Base-by-base conservation (phyloP, 1,284 basidiomycete species). In the Ceratobasidium sp. region DNA sequence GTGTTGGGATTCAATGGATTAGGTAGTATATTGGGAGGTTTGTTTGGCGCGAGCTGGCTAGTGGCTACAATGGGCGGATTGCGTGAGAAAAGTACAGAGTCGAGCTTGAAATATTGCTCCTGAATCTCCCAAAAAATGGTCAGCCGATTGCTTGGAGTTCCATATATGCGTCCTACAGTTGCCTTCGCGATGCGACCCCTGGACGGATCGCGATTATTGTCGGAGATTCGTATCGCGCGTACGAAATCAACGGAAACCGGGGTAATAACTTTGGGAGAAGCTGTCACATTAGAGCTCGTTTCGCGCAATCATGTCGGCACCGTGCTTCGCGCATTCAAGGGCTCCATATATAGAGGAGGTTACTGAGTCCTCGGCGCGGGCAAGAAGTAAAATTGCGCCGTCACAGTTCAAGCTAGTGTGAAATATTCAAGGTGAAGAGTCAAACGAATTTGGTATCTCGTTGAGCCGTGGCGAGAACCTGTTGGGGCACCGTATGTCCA, bases 371-470 rank as follows among this genome's bases (percentile, higher is more conserved):
- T 29, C 34, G 31, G 31, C 56, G 2, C 56, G 56, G 11, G 34
- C 56, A 3, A 29, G 56, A n/a, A 37, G 14, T 11, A 59, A 56
- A 1, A 24, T 68, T 27, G 39, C 37, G 1, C 37, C 22, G 8
- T 41, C 48, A 27, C 8, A 16, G 16, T 39, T 68, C 29, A 37
- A 22, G 22, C n/a, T 68, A n/a, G n/a, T n/a, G n/a, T 22, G 39
- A 56, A 31, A 39, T n/a, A 11, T 51, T 68, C 13, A 39, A 56
- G n/a, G 51, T 68, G 9, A 16, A 29, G 34, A 68, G 49, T 43
- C 43, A 68, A 14, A 31, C 39, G 13, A 68, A 54, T 39, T 19
- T 24, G 31, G 65, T 51, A 68, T 22, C 65, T n/a, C 65, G 19
- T 43, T 68, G 22, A 68, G 49, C 14, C n/a, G 51, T 5, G 65